phyloP scores from a whole-genome alignment of 164 flowering plant genomes.

The Umbilicus rupestris region DNA sequence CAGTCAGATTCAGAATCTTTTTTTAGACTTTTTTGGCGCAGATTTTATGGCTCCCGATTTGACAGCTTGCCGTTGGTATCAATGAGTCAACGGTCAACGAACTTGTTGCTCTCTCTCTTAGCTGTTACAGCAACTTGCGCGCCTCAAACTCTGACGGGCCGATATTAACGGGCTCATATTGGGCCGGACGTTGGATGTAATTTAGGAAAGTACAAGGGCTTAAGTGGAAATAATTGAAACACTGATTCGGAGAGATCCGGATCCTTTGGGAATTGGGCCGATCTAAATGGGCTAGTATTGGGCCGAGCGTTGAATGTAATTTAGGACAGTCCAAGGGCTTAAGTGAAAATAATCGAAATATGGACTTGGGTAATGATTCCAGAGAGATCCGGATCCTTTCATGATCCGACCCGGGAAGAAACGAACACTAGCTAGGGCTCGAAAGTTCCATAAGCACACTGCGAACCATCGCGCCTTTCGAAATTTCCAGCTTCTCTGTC shows the following conservation, averaged over 20 bases:
- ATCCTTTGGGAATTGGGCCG: neutral
- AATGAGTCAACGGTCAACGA: neutral
- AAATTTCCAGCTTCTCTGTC: no score
- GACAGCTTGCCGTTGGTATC: no score
- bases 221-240: neutral
- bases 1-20: neutral
- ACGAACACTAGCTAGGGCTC: conserved; percentile 1
- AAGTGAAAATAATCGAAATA: neutral
- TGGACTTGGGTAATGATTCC: no score
- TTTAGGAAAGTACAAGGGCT: neutral
- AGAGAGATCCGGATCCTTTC: neutral
- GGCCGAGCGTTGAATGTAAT: neutral
- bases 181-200: neutral
- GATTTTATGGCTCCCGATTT: no score
- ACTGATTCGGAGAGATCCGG: neutral
- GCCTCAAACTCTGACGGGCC: neutral
- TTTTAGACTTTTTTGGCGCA: no score
- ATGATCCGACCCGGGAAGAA: neutral
- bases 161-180: no score
- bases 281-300: no score
- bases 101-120: no score
- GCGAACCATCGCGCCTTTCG: neutral
- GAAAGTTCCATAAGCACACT: neutral
- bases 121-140: neutral
- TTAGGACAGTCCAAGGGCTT: neutral